A percentile compares a stretch with the other conserved stretches of the same genome.
These are phyloP conservation scores for Monosporascus sp. DNA, from an alignment of 2,329 filamentous ascomycete species.

Conservation along the genomic window DNA sequence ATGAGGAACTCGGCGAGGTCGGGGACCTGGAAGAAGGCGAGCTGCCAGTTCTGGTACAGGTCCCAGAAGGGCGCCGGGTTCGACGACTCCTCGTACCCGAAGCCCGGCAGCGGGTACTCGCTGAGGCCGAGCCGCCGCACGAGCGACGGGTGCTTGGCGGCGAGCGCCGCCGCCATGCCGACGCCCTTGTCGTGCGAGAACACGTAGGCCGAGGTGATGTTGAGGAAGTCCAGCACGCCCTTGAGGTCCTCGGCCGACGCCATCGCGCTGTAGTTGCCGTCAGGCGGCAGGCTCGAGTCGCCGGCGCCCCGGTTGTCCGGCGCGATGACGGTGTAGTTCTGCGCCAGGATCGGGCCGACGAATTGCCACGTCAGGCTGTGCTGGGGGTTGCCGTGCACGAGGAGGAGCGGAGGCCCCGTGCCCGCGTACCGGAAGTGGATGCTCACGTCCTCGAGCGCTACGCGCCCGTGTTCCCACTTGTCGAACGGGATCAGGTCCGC, in stretches of 20 bases:
- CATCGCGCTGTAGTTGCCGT: conserved; percentile 35
- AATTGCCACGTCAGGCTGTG: conserved; percentile 34
- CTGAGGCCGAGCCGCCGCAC: conserved; percentile 31
- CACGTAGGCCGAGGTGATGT: conserved; percentile 36
- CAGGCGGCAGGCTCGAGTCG: conserved; percentile 33
- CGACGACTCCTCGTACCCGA: conserved; percentile 31
- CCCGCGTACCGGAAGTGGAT: conserved; percentile 39
- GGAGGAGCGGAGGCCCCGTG: conserved; percentile 33
- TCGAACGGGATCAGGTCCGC: conserved; percentile 22
- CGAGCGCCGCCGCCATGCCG: conserved; percentile 36
- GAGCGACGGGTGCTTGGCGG: conserved; percentile 29
- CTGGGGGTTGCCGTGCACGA: conserved; percentile 38
- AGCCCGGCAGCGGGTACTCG: conserved; percentile 39
- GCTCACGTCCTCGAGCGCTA: conserved; percentile 33
- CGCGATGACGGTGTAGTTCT: conserved; percentile 39
- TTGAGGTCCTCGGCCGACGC: conserved; percentile 35
- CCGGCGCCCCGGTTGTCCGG: conserved; percentile 37
- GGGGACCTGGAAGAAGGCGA: conserved; percentile 41
- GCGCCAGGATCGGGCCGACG: conserved; percentile 35
- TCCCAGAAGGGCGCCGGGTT: conserved; percentile 30
- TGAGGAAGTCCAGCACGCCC: conserved; percentile 37
- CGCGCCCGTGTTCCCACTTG: conserved; percentile 31
- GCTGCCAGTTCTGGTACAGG: conserved; percentile 36
- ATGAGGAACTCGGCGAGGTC: conserved; percentile 44
- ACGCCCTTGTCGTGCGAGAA: conserved; percentile 43